A percentile compares a stretch with the other conserved stretches of the same genome.
Evolutionary conservation across 306 rosid genomes (phyloP).

Genomic region (Mucuna pruriens): DNA sequence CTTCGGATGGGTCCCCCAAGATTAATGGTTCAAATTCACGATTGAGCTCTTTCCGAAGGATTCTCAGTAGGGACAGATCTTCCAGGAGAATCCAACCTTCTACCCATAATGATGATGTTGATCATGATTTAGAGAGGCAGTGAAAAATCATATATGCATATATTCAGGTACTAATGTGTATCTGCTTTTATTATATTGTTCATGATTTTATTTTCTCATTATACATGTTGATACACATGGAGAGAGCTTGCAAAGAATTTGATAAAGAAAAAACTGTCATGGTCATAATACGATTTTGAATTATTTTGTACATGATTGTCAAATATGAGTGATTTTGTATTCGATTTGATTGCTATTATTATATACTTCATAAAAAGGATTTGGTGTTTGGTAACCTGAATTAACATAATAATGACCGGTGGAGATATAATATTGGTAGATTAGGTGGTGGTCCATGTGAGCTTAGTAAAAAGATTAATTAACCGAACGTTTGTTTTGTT

Average conservation of each 20-base stretch:
- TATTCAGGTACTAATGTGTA: not conserved
- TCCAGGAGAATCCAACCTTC: constrained; percentile 48
- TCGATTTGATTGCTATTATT: constrained; percentile 10
- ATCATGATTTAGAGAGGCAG: constrained; percentile 65
- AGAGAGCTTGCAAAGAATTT: too few relatives aligned
- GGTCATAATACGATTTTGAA: not conserved
- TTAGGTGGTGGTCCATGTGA: constrained; percentile 48
- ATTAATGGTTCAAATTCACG: constrained; percentile 47
- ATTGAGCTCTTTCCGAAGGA: constrained; percentile 61
- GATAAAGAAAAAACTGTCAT: too few relatives aligned
- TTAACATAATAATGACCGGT: not conserved
- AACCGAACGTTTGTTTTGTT: constrained; percentile 21
- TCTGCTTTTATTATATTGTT: not conserved
- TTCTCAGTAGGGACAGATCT: constrained; percentile 59
- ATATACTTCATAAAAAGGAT: not conserved
- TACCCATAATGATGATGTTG: constrained; percentile 10
- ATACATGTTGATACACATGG: not conserved
- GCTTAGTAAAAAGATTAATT: constrained; percentile 16
- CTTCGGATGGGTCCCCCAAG: constrained; percentile 44
- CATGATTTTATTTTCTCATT: not conserved
- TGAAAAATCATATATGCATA: too few relatives aligned
- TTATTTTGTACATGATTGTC: not conserved
- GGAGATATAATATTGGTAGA: constrained; percentile 27
- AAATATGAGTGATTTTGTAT: constrained; percentile 31
- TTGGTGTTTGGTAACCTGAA: constrained; percentile 44